phyloP scores from a whole-genome alignment of 306 rosid species.

The Erythrophleum fordii region DNA sequence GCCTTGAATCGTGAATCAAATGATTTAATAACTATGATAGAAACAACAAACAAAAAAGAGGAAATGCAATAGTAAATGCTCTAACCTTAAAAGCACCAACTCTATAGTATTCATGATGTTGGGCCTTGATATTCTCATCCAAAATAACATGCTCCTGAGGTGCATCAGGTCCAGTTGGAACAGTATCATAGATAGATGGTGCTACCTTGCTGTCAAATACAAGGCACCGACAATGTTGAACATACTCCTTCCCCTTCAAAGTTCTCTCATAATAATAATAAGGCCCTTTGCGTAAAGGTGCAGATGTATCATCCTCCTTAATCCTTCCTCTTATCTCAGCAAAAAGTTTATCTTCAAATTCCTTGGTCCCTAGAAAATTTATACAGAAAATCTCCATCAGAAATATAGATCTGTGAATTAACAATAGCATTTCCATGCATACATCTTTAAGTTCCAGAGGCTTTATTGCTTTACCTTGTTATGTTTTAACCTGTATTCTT shows the following conservation, averaged over 20 bases:
- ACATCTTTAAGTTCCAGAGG: slow-evolving; percentile 3
- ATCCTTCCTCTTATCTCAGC: slow-evolving; percentile 81
- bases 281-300: slow-evolving; percentile 67
- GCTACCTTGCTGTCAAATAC: slow-evolving; percentile 51
- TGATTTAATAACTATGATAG: no score
- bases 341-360: slow-evolving; percentile 69
- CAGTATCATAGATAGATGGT: slow-evolving; percentile 63
- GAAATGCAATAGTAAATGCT: slow-evolving; percentile 19
- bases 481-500: background rate
- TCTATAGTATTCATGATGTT: slow-evolving; percentile 57
- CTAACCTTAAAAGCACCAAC: slow-evolving; percentile 65
- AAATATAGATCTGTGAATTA: background rate
- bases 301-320: slow-evolving; percentile 81
- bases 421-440: background rate
- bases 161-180: slow-evolving; percentile 72
- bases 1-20: no score
- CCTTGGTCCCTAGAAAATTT: slow-evolving; percentile 61
- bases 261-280: slow-evolving; percentile 78
- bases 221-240: slow-evolving; percentile 74
- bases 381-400: background rate
- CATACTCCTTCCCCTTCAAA: slow-evolving; percentile 76
- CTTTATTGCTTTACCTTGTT: slow-evolving; percentile 9
- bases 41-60: slow-evolving; percentile 26
- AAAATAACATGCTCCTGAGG: slow-evolving; percentile 79
- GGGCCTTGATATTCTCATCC: slow-evolving; percentile 88